These are phyloP conservation scores for Amanita polypyramis DNA, from an alignment of 768 basidiomycete genomes.

Conservation along the genomic window DNA sequence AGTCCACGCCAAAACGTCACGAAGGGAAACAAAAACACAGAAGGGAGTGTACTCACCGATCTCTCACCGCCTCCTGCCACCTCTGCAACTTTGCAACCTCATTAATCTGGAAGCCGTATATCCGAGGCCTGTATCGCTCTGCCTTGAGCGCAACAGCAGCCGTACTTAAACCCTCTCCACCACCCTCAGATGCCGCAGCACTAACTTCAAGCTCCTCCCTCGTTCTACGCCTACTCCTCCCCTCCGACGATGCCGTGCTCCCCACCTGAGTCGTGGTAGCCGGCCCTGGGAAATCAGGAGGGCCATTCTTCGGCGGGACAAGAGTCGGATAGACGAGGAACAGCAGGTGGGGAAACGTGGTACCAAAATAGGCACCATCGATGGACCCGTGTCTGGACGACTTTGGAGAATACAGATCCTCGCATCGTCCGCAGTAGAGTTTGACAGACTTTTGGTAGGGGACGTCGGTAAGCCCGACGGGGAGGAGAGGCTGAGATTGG, in stretches of 20 bases:
- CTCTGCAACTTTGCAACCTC: conserved; percentile 88
- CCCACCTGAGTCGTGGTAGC: conserved; percentile 14
- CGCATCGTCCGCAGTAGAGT: conserved; percentile 95
- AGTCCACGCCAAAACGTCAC: not conserved
- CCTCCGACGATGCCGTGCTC: conserved; percentile 16
- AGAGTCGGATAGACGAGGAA: conserved; percentile 96
- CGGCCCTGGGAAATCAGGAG: conserved; percentile 20
- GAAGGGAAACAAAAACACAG: conserved; percentile 7
- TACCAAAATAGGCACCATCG: conserved; percentile 98
- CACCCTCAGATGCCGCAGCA: conserved; percentile 36
- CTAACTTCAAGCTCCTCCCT: conserved; percentile 49
- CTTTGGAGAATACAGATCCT: conserved; percentile 98
- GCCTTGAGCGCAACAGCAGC: conserved; percentile 79
- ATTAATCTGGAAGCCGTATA: conserved; percentile 95
- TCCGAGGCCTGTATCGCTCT: conserved; percentile 84
- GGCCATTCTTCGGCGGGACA: conserved; percentile 71
- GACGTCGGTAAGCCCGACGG: conserved; percentile 94
- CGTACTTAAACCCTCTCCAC: conserved; percentile 66
- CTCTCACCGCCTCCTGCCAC: conserved; percentile 92
- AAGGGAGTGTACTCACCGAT: conserved; percentile 74
- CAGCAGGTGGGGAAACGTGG: conserved; percentile 92
- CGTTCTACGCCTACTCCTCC: conserved; percentile 26
- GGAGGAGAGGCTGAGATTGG: conserved; percentile 88
- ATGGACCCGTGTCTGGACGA: conserved; percentile 94
- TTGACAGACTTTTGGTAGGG: conserved; percentile 99